Base-by-base conservation (phyloP, 1,284 basidiomycete species). In the Cryptococcus maquisensis region DNA sequence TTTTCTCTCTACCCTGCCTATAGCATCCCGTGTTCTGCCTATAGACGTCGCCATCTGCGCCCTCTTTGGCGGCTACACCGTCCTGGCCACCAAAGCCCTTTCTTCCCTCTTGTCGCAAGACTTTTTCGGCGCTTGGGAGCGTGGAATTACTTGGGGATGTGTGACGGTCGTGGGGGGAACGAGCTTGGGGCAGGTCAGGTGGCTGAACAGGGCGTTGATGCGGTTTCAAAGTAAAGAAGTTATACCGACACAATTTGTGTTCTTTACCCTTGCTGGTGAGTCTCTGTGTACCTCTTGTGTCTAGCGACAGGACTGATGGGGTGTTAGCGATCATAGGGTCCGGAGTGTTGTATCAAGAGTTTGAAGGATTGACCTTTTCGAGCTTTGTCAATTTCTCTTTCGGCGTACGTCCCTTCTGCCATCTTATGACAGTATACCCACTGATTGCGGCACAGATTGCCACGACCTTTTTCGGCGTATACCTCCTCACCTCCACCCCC, bases 171-270 rank as follows among this genome's bases (percentile, higher is more conserved):
- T 98, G 20, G 67, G 85, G 12, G 73, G 81, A 2, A 97, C 95
- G 4, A 93, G 91, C 4, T 71, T 97, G 20, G 82, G 90, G 18
- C 95, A 98, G 78, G 88, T 98, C 63, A 84, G 84, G 61, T 97
- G 90, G 71, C 81, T 98, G 51, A 97, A 98, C 70, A 83, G 85
- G 57, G 90, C 90, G 3, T 73, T 94, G 47, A 92, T 90, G 85
- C 83, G 86, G 23, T 95, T 94, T 68, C 89, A 94, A 67, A 84
- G 84, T 71, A 90, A 90, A 86, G 83, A 87, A 50, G 92, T 95
- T 35, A 91, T 95, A 57, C 95, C 95, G 2, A 86, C 87, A 13
- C 94, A 97, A 78, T 98, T 97, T 73, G 92, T 96, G 40, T 81
- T 95, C 57, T 81, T 81, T 64, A 79, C 80, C 0, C 63, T 79